Base-by-base conservation (phyloP, 2,329 filamentous ascomycete genomes). In the Paecilomyces sp. region DNA sequence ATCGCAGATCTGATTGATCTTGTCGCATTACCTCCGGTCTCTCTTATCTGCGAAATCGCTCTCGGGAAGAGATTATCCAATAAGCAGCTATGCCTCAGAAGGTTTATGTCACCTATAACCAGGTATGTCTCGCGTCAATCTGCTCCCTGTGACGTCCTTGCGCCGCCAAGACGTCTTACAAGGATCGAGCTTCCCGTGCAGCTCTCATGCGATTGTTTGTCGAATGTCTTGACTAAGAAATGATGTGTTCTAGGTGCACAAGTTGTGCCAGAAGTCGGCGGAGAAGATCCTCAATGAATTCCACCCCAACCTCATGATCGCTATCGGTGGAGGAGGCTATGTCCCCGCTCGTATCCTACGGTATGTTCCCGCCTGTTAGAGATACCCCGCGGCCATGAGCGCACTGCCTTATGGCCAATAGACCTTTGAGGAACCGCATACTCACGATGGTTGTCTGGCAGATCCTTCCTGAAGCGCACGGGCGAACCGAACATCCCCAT, bases 321-420 rank as follows among this genome's bases (percentile, higher is more conserved):
- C 94, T 74, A 97, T 97, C 75, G 94, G 94, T 69, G 94, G 94
- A 65, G 94, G 94, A 70, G 94, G 94, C 70, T 99, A 97, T 78
- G 92, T 99, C 50, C 94, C 94, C 62, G 94, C 94, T 54, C 90
- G 94, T 69, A 99, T 99, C 76, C 85, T 99, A 65, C 91, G 94
- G 81, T 85, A 78, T 62, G 71, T 64, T 18, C 51, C 18, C 41
- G 31, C 11, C 31, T 51, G 9, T 34, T 28, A 18, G 54, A 13
- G 31, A n/a, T 54, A 15, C 22, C 56, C 31, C 11, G 18, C 53
- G 22, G 47, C 33, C 13, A 63, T 56, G 24, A 25, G 51, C 28
- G 7, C 13, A 13, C 24, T 22, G 18, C n/a, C 5, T 3, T 11
- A 58, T 31, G 34, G 15, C 1, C 15, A 47, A 22, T 31, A 28